Evolutionary conservation across 768 basidiomycete species (phyloP), one percentile per base, ranked within the genome.

Genomic region (Calvatia gigantea): DNA sequence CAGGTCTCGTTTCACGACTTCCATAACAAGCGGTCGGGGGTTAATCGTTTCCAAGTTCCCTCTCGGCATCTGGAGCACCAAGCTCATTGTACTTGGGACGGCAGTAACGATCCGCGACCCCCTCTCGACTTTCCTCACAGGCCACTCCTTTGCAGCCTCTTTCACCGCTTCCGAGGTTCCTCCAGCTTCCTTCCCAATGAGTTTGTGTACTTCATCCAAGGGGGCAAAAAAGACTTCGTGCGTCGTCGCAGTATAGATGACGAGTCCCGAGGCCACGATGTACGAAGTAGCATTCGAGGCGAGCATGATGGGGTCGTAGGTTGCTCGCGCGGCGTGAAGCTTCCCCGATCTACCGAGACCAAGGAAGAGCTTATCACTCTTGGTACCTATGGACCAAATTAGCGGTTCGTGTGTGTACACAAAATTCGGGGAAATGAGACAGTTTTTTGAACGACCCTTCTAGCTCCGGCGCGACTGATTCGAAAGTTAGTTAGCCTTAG

Each of bases 21-120:
- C 81, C 76, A 97, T 84, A 15, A 98, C 94, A 62, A 99, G 70
- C 11, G 95, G 90, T 39, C 97, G 77, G 2, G 97, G 97, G 63
- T 89, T 92, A 51, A 99, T 86, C 1, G 94, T 98, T 73, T 99
- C 97, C 58, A 99, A 66, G 70, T 98, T 98, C 1, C 97, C 97
- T 60, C 97, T 75, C 0, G 96, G 97, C 96, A 98, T 98, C 71
- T 99, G 97, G 8, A 99, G 73, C 0, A 98, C 90, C 31, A 99
- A 70, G 62, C 81, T 86, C 91, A 95, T 98, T 6, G 84, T 73
- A 56, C 87, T 93, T 0, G 94, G 88, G 0, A 97, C 87, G 11
- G 87, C 89, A 0, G 87, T 84, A 3, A 98, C 94, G 31, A 98
- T 94, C 56, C 87, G 74, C 6, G 91, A 87, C 3, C 97, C 97